phyloP scores from a whole-genome alignment of 2,329 filamentous ascomycete species.

The Hymenoscyphus occultus region DNA sequence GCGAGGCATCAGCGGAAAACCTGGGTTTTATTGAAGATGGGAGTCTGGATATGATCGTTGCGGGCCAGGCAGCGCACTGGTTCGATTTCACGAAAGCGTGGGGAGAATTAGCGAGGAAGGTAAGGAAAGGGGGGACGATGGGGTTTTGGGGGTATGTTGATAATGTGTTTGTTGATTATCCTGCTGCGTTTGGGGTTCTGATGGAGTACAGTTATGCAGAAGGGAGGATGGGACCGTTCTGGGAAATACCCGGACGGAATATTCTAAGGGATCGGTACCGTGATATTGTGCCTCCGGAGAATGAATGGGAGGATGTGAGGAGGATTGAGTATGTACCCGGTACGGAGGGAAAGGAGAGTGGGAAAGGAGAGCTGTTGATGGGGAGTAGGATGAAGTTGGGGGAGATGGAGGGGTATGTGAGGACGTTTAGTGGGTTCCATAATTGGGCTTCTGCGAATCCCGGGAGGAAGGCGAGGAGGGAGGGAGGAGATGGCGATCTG shows the following conservation, averaged over 20 bases:
- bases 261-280: conserved; percentile 51
- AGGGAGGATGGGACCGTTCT: conserved; percentile 54
- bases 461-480: conserved; percentile 45
- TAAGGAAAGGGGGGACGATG: conserved; percentile 55
- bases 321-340: conserved; percentile 58
- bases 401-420: conserved; percentile 57
- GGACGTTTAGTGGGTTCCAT: conserved; percentile 59
- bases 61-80: conserved; percentile 63
- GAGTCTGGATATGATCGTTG: conserved; percentile 50
- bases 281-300: conserved; percentile 49
- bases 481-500: conserved; percentile 58
- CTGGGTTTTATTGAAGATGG: conserved; percentile 48
- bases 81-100: conserved; percentile 57
- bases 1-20: conserved; percentile 51
- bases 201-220: conserved; percentile 55
- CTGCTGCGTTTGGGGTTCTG: conserved; percentile 51
- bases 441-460: conserved; percentile 57
- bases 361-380: conserved; percentile 49
- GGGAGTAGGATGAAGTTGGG: conserved; percentile 52
- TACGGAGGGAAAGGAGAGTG: conserved; percentile 38
- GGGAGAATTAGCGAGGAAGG: conserved; percentile 52
- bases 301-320: conserved; percentile 51
- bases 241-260: conserved; percentile 58
- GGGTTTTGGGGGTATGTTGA: conserved; percentile 67
- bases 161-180: conserved; percentile 54